A percentile compares a stretch with the other conserved stretches of the same genome.
Evolutionary conservation across 257 asterid genomes (phyloP).

Genomic region (Gardenia jasminoides): DNA sequence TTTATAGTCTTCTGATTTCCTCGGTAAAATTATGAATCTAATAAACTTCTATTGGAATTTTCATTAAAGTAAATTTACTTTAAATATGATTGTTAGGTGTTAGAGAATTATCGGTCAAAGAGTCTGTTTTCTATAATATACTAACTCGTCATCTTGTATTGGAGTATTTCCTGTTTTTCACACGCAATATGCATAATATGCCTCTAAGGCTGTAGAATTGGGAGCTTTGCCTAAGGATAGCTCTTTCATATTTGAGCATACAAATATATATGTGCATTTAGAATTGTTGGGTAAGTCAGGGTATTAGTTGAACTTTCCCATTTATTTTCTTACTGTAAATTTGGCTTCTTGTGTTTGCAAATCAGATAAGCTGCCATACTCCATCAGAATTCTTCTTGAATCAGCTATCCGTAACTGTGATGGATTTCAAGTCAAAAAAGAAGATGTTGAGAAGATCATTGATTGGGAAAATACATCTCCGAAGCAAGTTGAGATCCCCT

Average conservation of each 20-base stretch:
- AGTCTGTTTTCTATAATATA: background rate
- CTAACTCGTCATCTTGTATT: background rate
- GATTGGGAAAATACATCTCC: slow-evolving; percentile 92
- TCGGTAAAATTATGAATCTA: background rate
- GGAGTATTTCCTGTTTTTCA: background rate
- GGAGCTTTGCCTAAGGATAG: background rate
- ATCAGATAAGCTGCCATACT: slow-evolving; percentile 90
- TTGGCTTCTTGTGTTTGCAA: slow-evolving; percentile 11
- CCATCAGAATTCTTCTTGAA: slow-evolving; percentile 86
- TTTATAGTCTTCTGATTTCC: background rate
- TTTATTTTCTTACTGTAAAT: slow-evolving; percentile 5
- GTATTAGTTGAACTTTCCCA: background rate
- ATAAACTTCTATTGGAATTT: background rate
- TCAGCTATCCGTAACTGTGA: slow-evolving; percentile 97
- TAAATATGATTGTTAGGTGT: background rate
- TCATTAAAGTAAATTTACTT: too few species aligned
- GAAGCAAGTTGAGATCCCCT: slow-evolving; percentile 87
- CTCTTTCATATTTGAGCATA: background rate
- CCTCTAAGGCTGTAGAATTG: background rate
- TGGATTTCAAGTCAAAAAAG: slow-evolving; percentile 84
- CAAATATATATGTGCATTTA: background rate
- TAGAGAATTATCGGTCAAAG: background rate
- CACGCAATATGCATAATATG: background rate
- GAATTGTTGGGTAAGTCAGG: background rate
- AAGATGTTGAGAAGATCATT: slow-evolving; percentile 84